phyloP scores from a whole-genome alignment of 2,329 filamentous ascomycete genomes.

The Paraconiothyrium sp. region DNA sequence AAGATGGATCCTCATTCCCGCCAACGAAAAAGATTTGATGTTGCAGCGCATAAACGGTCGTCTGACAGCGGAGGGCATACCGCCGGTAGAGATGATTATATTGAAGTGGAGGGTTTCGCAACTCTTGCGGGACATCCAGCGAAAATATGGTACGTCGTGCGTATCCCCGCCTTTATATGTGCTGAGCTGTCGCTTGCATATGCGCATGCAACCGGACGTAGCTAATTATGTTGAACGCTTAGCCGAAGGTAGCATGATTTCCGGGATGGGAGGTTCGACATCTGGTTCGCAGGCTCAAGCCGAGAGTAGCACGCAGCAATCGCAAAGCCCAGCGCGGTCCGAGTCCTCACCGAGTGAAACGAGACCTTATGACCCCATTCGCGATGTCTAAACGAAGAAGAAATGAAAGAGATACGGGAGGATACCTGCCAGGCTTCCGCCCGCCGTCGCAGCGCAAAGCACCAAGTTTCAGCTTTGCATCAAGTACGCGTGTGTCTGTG shows the following conservation, averaged over 20 bases:
- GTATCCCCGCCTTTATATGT: constrained; percentile 30
- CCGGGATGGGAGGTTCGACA: constrained; percentile 39
- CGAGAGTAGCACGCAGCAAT: constrained; percentile 39
- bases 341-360: constrained; percentile 46
- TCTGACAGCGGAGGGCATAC: constrained; percentile 46
- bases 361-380: constrained; percentile 48
- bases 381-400: constrained; percentile 41
- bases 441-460: constrained; percentile 15
- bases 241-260: constrained; percentile 50
- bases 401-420: constrained; percentile 23
- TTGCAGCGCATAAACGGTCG: constrained; percentile 47
- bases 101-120: constrained; percentile 50
- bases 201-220: constrained; percentile 32
- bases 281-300: constrained; percentile 42
- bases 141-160: constrained; percentile 48
- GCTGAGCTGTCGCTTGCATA: constrained; percentile 28
- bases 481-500: constrained; percentile 14
- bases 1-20: constrained; percentile 49
- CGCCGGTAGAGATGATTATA: constrained; percentile 49
- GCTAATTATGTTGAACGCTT: constrained; percentile 43
- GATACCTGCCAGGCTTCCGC: constrained; percentile 28
- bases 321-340: constrained; percentile 42
- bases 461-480: constrained; percentile 8
- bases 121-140: constrained; percentile 47
- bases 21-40: constrained; percentile 49